A percentile compares a stretch with the other conserved stretches of the same genome.
Conservation (phyloP, 1,284 basidiomycete species). For the Ganoderma leucocontextum region DNA sequence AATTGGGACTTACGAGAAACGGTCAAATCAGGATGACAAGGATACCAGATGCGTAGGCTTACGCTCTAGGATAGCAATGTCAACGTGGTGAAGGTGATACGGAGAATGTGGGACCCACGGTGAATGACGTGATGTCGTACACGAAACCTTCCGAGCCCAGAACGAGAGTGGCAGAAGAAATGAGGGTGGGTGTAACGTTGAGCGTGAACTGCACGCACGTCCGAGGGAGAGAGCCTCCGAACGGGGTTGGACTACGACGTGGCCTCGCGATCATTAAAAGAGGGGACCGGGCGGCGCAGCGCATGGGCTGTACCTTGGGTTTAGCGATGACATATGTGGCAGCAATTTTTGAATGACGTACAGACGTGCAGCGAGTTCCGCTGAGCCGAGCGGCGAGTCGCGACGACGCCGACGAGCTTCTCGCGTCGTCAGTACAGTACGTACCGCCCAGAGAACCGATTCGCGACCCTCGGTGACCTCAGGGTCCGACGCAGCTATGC, state of each 20-base stretch:
- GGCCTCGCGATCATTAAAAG: not conserved
- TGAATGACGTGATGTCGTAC: not conserved
- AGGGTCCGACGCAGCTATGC: not conserved
- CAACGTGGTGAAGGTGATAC: not conserved
- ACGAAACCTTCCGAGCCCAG: not conserved
- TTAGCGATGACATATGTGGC: conserved; percentile 6
- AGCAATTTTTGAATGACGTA: conserved; percentile 2
- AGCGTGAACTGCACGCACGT: not conserved
- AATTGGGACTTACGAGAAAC: not conserved
- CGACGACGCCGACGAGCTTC: no score
- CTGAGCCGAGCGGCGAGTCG: not conserved
- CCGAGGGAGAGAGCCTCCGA: not conserved
- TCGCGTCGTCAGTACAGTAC: not conserved
- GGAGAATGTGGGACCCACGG: not conserved
- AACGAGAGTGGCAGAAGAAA: not conserved
- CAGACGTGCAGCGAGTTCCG: not conserved
- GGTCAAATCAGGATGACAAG: not conserved
- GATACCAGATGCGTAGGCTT: not conserved
- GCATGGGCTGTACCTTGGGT: not conserved
- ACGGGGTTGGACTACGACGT: not conserved
- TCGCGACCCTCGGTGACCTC: not conserved
- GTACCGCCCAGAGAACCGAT: not conserved
- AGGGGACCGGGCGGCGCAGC: not conserved
- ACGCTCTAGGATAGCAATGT: not conserved
- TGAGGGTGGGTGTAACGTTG: not conserved